Percentiles rank a stretch among this genome's conserved stretches.
Conservation (phyloP, 495 filamentous ascomycete genomes). For the Daldinia vernicosa region DNA sequence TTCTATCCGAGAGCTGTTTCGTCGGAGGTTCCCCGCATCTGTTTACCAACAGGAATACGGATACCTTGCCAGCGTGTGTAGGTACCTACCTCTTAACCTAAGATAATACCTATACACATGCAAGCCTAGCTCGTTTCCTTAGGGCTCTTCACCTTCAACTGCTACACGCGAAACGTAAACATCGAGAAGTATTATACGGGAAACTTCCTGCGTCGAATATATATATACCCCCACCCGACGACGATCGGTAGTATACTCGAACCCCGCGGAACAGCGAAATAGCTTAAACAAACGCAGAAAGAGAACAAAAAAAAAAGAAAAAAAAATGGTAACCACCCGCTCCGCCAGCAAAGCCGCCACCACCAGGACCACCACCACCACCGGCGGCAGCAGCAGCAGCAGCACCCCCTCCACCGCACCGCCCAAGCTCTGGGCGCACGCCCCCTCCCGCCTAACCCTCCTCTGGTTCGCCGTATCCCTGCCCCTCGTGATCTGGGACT, state of each 20-base stretch:
- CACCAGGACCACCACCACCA: background rate
- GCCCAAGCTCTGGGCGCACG: constrained; percentile 66
- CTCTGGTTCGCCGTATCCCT: constrained; percentile 82
- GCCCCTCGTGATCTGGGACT: constrained; percentile 86
- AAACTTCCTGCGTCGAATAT: background rate
- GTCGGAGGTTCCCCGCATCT: constrained; percentile 13
- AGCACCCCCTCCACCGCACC: too few species aligned
- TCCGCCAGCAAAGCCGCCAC: constrained; percentile 41
- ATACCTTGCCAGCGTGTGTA: too few species aligned
- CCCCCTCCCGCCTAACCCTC: constrained; percentile 69
- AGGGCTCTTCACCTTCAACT: too few species aligned
- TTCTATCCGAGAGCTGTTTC: constrained; percentile 10
- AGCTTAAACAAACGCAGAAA: background rate
- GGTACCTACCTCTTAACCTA: too few species aligned
- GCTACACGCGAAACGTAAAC: too few species aligned
- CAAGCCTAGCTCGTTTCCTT: too few species aligned
- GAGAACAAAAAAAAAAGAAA: background rate
- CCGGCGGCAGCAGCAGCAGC: too few species aligned
- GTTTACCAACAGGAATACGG: too few species aligned
- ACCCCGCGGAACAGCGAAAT: background rate
- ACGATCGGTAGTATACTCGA: background rate
- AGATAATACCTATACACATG: too few species aligned
- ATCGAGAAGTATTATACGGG: too few species aligned
- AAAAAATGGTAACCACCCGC: constrained; percentile 44
- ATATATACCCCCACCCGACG: background rate